Conservation (phyloP, 139 green algal species). For the Yamagishiella unicocca region DNA sequence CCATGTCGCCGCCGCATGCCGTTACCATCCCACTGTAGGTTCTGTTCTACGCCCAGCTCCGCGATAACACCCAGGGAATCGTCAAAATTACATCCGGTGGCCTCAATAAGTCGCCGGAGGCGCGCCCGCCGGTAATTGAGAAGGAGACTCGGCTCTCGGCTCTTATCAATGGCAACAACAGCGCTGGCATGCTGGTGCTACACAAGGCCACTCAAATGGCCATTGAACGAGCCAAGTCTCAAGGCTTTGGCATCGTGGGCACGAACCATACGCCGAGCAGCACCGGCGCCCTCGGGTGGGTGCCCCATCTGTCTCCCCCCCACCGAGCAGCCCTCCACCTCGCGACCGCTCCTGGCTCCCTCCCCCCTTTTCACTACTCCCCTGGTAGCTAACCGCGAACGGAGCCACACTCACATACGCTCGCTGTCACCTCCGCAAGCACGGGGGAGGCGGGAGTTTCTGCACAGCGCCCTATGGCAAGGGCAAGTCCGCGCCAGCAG, state of each 20-base stretch:
- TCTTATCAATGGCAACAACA: constrained; percentile 76
- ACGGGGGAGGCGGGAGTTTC: too few species aligned
- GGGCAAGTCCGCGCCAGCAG: too few species aligned
- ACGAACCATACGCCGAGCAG: constrained; percentile 79
- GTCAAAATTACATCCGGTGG: constrained; percentile 84
- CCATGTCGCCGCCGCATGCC: constrained; percentile 28
- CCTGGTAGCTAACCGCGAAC: too few species aligned
- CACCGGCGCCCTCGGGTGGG: constrained; percentile 81
- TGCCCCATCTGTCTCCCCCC: background rate
- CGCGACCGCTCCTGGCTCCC: too few species aligned
- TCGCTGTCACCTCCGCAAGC: too few species aligned
- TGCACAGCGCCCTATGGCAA: too few species aligned
- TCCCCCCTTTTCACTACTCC: too few species aligned
- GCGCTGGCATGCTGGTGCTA: constrained; percentile 80
- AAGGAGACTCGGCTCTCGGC: constrained; percentile 73
- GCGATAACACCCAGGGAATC: constrained; percentile 87
- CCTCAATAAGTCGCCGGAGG: constrained; percentile 61
- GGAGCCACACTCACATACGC: too few species aligned
- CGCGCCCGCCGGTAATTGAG: constrained; percentile 52
- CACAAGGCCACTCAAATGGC: constrained; percentile 69
- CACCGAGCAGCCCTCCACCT: too few species aligned
- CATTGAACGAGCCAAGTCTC: constrained; percentile 63
- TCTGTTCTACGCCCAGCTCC: constrained; percentile 85
- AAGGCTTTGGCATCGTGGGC: constrained; percentile 81
- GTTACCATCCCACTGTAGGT: constrained; percentile 60